Percentiles rank a stretch among this genome's conserved stretches.
These are phyloP conservation scores for Beauveria scarabaeidicola DNA, from an alignment of 2,329 filamentous ascomycete genomes.

Conservation along the genomic window DNA sequence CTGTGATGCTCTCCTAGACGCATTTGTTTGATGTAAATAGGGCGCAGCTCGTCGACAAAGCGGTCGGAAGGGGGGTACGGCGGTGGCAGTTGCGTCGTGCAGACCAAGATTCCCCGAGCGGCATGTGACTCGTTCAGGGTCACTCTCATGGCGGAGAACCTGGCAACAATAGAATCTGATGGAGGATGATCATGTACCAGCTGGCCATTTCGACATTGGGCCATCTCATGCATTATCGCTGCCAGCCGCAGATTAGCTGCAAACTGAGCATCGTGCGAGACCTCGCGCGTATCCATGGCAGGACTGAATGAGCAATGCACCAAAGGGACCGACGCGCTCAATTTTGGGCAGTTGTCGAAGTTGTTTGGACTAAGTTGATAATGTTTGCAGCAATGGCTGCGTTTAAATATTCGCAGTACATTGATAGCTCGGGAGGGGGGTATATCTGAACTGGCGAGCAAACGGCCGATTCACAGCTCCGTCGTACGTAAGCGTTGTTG, in stretches of 20 bases:
- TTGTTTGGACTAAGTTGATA: too few relatives aligned
- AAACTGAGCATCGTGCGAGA: background rate
- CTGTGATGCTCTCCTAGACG: slow-evolving; percentile 6
- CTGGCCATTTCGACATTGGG: background rate
- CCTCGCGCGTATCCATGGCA: background rate
- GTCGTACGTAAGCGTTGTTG: too few relatives aligned
- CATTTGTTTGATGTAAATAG: background rate
- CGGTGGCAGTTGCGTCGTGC: background rate
- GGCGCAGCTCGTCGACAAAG: background rate
- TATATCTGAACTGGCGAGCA: too few relatives aligned
- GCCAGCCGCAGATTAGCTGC: background rate
- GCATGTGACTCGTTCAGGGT: background rate
- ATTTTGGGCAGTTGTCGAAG: too few relatives aligned
- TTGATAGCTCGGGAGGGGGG: too few relatives aligned
- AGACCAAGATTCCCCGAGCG: background rate
- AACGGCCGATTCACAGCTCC: too few relatives aligned
- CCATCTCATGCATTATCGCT: background rate
- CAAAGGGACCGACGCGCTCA: too few relatives aligned
- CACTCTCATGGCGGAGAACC: background rate
- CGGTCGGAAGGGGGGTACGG: background rate
- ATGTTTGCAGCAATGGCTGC: too few relatives aligned
- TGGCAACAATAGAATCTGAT: background rate
- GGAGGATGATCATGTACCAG: background rate
- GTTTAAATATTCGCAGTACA: too few relatives aligned
- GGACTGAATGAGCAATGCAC: background rate